Evolutionary conservation across 176 grass and related monocot genomes (phyloP), one percentile per base, ranked within the genome.

Genomic region (Olyra latifolia): DNA sequence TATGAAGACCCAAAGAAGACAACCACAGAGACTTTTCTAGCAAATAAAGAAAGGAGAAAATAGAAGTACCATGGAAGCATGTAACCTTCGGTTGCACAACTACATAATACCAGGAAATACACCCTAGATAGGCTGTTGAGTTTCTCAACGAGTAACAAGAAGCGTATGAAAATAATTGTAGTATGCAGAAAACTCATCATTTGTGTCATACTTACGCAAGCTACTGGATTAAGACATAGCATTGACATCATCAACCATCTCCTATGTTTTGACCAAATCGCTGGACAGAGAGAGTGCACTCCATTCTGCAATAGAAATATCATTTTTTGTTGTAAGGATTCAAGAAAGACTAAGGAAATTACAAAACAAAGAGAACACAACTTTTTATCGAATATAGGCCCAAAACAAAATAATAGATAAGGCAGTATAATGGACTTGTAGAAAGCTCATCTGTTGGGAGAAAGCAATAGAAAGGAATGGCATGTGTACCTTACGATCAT

Each of bases 211-310:
- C 85, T 91, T 90, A 94, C 92, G 28, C 92, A 94, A 27, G 88
- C 55, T 75, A 94, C 40, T 57, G 92, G 92, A 52, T 94, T 94
- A 35, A 94, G 83, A 72, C 92, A 94, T 69, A 94, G 77, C 92
- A 94, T 94, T 3, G 92, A 94, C 92, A 94, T 94, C 82, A 94
- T 80, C 57, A 94, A 30, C 85, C 88, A 94, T 85, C 83, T 83
- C 25, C 88, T 88, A 70, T 94, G 88, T 60, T 91, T 94, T 66
- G 92, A 94, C 88, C 88, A 94, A 76, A 91, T 82, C 40, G 92
- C 92, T 6, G 92, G 92, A 62, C 92, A 94, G 62, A 94, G 62
- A 19, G 92, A 94, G 83, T 94, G 92, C 24, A 94, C 80, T 83
- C 92, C 92, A 70, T 91, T 94, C 92, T 94, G 85, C 24, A 91